Evolutionary conservation across 306 rosid genomes (phyloP), one percentile per base, ranked within the genome.

Genomic region (Dalbergia cultrata): DNA sequence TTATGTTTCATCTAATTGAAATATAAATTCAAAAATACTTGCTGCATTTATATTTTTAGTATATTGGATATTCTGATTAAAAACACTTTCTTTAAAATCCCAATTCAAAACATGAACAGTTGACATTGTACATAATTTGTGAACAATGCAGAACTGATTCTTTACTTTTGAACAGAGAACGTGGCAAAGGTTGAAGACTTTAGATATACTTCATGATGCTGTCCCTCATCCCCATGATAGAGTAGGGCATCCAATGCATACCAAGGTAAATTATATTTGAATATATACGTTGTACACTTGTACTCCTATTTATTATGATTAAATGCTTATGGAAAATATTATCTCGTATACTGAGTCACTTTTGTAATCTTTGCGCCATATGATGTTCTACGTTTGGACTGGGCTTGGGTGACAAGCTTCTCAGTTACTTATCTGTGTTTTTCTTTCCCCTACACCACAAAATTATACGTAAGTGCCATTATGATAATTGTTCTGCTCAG

Each of bases 181-280:
- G 43, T 90, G 95, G 95, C 91, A 92, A 76, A 86, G 89, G 82
- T 77, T 90, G 90, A 88, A 79, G 88, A 75, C 87, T 59, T 50
- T 80, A 47, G 85, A 86, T 83, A 82, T 92, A 81, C 97, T 92
- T 78, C 90, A 84, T 71, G 95, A 92, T 71, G 88, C 93, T 69
- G 74, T 89, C 78, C 97, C 94, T 72, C 86, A 86, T 88, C 92
- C 92, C 49, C 43, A 47, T 35, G 81, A 85, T 59, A 91, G 94
- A 87, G 75, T 81, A 53, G 97, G 96, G 26, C 96, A 91, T 84
- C 97, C 97, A 67, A 85, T 91, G 94, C 94, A 93, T 83, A 78
- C 57, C 69, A 93, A 91, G 94, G 97, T 91, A 90, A 90, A 76
- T 49, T 60, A 44, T 52, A 62, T 33, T 54, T 64, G 19, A 47